Percentiles rank a stretch among this genome's conserved stretches.
Conservation (phyloP, 2,329 filamentous ascomycete species). For the Macrophomina pseudophaseolina region DNA sequence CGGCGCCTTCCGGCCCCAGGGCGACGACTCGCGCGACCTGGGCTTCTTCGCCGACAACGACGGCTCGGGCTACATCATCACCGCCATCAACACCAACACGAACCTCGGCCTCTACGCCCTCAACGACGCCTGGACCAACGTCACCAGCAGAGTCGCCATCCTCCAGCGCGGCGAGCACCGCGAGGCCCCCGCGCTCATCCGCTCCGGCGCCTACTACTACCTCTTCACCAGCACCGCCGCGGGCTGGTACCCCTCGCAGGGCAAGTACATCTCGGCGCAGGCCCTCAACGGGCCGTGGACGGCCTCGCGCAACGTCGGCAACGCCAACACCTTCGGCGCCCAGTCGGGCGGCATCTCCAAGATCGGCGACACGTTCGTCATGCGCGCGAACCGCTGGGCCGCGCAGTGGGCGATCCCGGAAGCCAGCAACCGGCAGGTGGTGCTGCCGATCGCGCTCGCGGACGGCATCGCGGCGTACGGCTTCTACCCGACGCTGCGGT, state of each 20-base stretch:
- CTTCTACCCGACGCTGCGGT: constrained; percentile 29
- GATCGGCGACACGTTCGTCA: constrained; percentile 24
- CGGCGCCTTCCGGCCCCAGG: constrained; percentile 29
- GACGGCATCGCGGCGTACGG: constrained; percentile 30
- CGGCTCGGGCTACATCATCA: constrained; percentile 28
- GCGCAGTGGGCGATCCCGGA: constrained; percentile 31
- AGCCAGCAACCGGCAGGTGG: constrained; percentile 29
- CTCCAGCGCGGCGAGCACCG: constrained; percentile 28
- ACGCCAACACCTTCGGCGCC: constrained; percentile 29
- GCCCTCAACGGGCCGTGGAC: constrained; percentile 24
- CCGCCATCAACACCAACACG: constrained; percentile 31
- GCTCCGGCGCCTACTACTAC: constrained; percentile 29
- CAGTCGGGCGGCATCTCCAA: constrained; percentile 30
- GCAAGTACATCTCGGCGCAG: constrained; percentile 20
- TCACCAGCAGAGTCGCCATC: constrained; percentile 28
- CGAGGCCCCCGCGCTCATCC: constrained; percentile 32
- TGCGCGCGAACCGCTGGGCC: constrained; percentile 30
- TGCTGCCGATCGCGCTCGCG: constrained; percentile 29
- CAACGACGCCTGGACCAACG: constrained; percentile 29
- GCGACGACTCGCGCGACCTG: constrained; percentile 33
- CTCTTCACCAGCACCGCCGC: constrained; percentile 31
- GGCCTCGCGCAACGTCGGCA: constrained; percentile 28
- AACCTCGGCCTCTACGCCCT: constrained; percentile 33
- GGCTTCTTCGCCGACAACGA: constrained; percentile 31
- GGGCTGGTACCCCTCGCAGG: constrained; percentile 32